phyloP scores from a whole-genome alignment of 768 basidiomycete genomes.

The Cyathus striatus region DNA sequence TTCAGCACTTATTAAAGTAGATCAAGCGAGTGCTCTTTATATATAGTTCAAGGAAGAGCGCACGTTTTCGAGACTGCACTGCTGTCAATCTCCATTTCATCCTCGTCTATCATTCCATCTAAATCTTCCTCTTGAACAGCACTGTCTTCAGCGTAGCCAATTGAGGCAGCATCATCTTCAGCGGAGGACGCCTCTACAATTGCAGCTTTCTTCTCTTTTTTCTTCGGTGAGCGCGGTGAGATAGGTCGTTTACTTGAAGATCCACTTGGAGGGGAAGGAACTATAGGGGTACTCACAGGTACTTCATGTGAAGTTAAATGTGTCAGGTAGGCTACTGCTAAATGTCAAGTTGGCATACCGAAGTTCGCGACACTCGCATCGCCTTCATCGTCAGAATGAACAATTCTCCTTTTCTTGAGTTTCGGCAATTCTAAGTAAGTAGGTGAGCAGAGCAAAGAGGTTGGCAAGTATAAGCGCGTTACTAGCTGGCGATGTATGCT shows the following conservation, averaged over 20 bases:
- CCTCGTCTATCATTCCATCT: conserved; percentile 20
- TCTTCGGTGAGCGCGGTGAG: conserved; percentile 7
- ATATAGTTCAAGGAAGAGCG: not conserved
- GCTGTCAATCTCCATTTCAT: conserved; percentile 18
- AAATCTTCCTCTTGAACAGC: conserved; percentile 14
- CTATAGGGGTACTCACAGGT: too few relatives aligned
- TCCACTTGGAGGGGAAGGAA: too few relatives aligned
- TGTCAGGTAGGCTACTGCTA: too few relatives aligned
- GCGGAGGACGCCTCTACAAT: conserved; percentile 10
- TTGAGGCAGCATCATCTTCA: conserved; percentile 16
- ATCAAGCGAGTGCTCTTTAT: not conserved
- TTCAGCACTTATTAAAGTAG: conserved; percentile 58
- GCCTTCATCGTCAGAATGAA: conserved; percentile 52
- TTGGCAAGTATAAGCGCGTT: too few relatives aligned
- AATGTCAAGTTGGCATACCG: not conserved
- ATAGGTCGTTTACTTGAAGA: conserved; percentile 3
- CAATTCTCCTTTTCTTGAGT: conserved; percentile 47
- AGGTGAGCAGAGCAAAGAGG: too few relatives aligned
- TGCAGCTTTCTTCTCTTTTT: conserved; percentile 8
- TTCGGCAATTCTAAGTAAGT: conserved; percentile 30
- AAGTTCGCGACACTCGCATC: conserved; percentile 7
- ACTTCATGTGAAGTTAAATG: too few relatives aligned
- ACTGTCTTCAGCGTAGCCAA: conserved; percentile 11
- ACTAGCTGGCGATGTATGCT: too few relatives aligned
- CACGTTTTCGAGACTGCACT: conserved; percentile 9